phyloP scores from a whole-genome alignment of 1,139 yeast genomes.

The Yamadazyma conglobata region DNA sequence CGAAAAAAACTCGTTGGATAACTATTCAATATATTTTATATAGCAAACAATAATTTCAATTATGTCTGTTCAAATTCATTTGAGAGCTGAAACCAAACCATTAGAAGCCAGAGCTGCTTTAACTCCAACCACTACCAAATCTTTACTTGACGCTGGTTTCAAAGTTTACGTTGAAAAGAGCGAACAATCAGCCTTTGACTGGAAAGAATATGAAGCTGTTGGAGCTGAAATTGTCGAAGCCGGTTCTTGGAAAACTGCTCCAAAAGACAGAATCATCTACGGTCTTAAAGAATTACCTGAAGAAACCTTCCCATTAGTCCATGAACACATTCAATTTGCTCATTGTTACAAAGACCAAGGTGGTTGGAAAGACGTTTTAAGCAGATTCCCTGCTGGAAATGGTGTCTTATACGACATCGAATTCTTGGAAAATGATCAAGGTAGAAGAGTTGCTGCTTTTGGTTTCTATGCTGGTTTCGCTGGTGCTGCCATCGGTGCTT shows the following conservation, averaged over 20 bases:
- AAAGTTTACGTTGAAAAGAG: slow-evolving; percentile 84
- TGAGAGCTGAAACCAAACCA: slow-evolving; percentile 97
- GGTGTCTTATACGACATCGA: slow-evolving; percentile 92
- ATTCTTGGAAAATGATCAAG: slow-evolving; percentile 88
- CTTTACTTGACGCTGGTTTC: slow-evolving; percentile 84
- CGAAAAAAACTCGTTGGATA: too few relatives aligned
- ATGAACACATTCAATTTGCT: slow-evolving; percentile 97
- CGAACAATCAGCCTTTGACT: slow-evolving; percentile 73
- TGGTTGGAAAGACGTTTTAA: slow-evolving; percentile 92
- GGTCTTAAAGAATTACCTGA: slow-evolving; percentile 97
- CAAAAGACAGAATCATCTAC: slow-evolving; percentile 80
- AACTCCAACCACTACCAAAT: slow-evolving; percentile 86
- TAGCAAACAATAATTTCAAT: too few relatives aligned
- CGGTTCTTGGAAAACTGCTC: slow-evolving; percentile 91
- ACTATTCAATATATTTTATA: too few relatives aligned
- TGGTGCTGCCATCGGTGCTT: slow-evolving; percentile 94
- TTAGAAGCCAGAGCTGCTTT: slow-evolving; percentile 96
- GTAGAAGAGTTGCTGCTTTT: slow-evolving; percentile 98
- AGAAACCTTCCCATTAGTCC: slow-evolving; percentile 79
- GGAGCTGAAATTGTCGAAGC: slow-evolving; percentile 90
- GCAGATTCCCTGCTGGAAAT: slow-evolving; percentile 85
- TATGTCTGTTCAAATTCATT: slow-evolving; percentile 41
- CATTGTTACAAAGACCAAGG: slow-evolving; percentile 97
- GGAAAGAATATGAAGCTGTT: slow-evolving; percentile 68
- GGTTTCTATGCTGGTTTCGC: slow-evolving; percentile 99